These are phyloP conservation scores for Sphaerosporella brunnea DNA, from an alignment of 495 filamentous ascomycete genomes.

Conservation along the genomic window DNA sequence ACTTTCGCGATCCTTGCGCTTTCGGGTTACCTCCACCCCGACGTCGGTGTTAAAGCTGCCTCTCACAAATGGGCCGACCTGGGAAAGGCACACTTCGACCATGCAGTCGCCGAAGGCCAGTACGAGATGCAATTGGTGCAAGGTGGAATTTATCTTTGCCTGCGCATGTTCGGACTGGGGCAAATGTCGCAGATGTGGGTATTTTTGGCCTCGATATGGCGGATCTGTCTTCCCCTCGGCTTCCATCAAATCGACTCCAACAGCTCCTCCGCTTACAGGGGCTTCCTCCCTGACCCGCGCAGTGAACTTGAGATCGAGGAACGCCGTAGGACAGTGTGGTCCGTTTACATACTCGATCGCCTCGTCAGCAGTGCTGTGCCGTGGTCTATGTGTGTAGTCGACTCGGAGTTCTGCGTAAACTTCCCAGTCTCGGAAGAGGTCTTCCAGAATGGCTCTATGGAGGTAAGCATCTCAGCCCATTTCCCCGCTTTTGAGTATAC, in stretches of 20 bases:
- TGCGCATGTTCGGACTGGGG: constrained; percentile 16
- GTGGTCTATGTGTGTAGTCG: constrained; percentile 17
- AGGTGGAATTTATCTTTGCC: constrained; percentile 21
- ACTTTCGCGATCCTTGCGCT: constrained; percentile 18
- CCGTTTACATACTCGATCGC: constrained; percentile 19
- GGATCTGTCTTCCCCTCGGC: constrained; percentile 21
- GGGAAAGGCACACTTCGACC: constrained; percentile 17
- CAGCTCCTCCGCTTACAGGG: constrained; percentile 4
- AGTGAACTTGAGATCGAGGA: constrained; percentile 24
- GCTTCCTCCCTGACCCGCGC: constrained; percentile 16
- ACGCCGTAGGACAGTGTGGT: constrained; percentile 19
- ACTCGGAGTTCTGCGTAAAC: constrained; percentile 23
- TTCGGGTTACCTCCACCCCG: constrained; percentile 18
- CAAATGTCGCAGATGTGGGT: constrained; percentile 22
- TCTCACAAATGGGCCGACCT: constrained; percentile 13
- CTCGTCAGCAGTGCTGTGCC: constrained; percentile 15
- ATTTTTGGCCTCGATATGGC: constrained; percentile 18
- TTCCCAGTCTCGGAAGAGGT: constrained; percentile 24
- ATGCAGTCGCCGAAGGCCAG: constrained; percentile 12
- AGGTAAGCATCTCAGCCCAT: constrained; percentile 9
- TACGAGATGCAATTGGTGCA: constrained; percentile 19
- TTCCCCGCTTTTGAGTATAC: neutral
- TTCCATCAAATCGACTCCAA: constrained; percentile 22
- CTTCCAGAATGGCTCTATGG: constrained; percentile 23
- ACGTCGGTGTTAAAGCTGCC: constrained; percentile 6